Conservation (phyloP, 2,329 filamentous ascomycete species). For the Ascochyta clinopodiicola region DNA sequence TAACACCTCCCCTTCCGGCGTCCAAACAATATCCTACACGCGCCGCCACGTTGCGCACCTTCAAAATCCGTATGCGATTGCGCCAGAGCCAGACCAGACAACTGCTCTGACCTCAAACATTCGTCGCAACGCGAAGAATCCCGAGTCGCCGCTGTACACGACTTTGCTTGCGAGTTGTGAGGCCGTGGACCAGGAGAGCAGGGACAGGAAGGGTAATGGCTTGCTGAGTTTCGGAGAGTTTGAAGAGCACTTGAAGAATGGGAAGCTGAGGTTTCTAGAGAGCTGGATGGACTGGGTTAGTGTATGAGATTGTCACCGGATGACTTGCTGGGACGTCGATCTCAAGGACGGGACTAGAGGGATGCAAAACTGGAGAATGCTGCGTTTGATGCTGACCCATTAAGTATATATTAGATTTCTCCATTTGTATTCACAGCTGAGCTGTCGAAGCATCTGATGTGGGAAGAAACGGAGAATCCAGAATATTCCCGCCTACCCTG, state of each 20-base stretch:
- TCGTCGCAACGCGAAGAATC: slow-evolving; percentile 28
- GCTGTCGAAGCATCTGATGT: too few species aligned
- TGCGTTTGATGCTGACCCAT: too few species aligned
- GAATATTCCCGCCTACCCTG: too few species aligned
- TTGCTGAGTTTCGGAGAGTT: slow-evolving; percentile 82
- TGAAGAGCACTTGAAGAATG: slow-evolving; percentile 70
- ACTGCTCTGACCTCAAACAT: slow-evolving; percentile 16
- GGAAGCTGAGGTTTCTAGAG: slow-evolving; percentile 76
- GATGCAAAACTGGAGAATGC: not conserved
- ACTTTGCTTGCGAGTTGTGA: slow-evolving; percentile 61
- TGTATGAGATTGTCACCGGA: slow-evolving; percentile 16
- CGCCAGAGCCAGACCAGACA: slow-evolving; percentile 9
- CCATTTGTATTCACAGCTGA: too few species aligned
- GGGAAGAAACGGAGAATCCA: too few species aligned
- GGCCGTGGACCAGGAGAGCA: slow-evolving; percentile 71
- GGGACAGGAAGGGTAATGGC: slow-evolving; percentile 77
- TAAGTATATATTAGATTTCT: too few species aligned
- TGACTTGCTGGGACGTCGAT: too few species aligned
- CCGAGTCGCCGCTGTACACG: slow-evolving; percentile 32
- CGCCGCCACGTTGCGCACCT: slow-evolving; percentile 15
- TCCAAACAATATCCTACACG: not conserved
- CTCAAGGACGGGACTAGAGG: not conserved
- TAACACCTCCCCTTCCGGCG: not conserved
- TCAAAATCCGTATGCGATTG: slow-evolving; percentile 14
- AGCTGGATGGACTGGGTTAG: slow-evolving; percentile 85